A percentile compares a stretch with the other conserved stretches of the same genome.
Evolutionary conservation across 2,329 filamentous ascomycete species (phyloP).

Genomic region (Iodosphaeria phyllophila): DNA sequence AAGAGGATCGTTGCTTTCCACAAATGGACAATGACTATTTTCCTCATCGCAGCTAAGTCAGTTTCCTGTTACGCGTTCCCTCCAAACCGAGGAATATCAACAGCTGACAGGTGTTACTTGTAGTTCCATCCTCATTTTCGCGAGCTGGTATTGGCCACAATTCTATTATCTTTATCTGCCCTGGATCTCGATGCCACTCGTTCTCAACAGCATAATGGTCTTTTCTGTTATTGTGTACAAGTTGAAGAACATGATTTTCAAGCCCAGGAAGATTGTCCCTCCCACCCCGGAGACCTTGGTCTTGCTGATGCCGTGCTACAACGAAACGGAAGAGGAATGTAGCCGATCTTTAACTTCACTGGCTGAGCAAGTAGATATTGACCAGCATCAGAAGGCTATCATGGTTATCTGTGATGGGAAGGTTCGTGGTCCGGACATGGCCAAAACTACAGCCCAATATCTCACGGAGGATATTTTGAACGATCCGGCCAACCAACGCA

Average conservation of each 20-base stretch:
- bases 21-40: too few relatives aligned
- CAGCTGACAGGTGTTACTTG: too few relatives aligned
- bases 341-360: conserved; percentile 25
- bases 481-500: conserved; percentile 12
- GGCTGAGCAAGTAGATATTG: conserved; percentile 22
- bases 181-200: conserved; percentile 23
- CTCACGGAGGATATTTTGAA: conserved; percentile 26
- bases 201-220: conserved; percentile 22
- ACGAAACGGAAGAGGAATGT: conserved; percentile 25
- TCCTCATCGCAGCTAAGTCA: too few relatives aligned
- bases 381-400: conserved; percentile 21
- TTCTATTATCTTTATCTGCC: conserved; percentile 25
- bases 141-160: conserved; percentile 18
- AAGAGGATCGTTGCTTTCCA: too few relatives aligned
- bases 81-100: too few relatives aligned
- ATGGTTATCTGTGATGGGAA: conserved; percentile 29
- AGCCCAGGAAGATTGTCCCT: conserved; percentile 11
- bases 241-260: conserved; percentile 13
- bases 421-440: conserved; percentile 24
- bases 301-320: conserved; percentile 28
- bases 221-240: conserved; percentile 16
- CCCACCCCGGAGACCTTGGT: conserved; percentile 22
- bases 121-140: conserved; percentile 11
- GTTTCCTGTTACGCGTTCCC: too few relatives aligned
- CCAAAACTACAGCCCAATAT: conserved; percentile 26